Percentiles rank a stretch among this genome's conserved stretches.
Evolutionary conservation across 2,329 filamentous ascomycete genomes (phyloP).

Genomic region (Aspergillus novofumigatus): DNA sequence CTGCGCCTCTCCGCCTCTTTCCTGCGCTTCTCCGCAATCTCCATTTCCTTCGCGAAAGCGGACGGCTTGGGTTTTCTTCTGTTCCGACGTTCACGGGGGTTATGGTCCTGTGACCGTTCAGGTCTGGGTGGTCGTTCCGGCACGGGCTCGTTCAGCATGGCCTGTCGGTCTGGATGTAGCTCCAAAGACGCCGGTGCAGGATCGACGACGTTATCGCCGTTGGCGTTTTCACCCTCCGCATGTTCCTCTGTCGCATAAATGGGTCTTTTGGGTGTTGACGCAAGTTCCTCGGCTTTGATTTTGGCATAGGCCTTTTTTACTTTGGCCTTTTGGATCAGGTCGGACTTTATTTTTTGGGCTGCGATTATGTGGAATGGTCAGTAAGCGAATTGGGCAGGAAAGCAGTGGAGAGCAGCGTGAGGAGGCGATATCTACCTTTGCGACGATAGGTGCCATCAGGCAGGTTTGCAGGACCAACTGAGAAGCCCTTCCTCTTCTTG

Average conservation of each 20-base stretch:
- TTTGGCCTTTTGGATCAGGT: constrained; percentile 87
- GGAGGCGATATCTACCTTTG: constrained; percentile 53
- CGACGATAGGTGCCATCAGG: constrained; percentile 84
- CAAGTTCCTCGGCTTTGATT: constrained; percentile 62
- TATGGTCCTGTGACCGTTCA: constrained; percentile 22
- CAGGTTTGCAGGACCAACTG: constrained; percentile 81
- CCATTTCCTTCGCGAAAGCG: constrained; percentile 63
- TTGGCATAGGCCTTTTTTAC: constrained; percentile 90
- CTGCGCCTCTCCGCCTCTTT: constrained; percentile 61
- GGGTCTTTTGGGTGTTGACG: constrained; percentile 29
- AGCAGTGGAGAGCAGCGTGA: neutral
- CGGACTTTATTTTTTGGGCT: constrained; percentile 86
- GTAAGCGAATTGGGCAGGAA: neutral
- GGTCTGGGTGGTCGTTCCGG: constrained; percentile 16
- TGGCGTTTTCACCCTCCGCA: constrained; percentile 13
- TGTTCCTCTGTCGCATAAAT: constrained; percentile 32
- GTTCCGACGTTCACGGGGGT: constrained; percentile 24
- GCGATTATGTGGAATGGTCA: constrained; percentile 2
- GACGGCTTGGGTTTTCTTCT: constrained; percentile 39
- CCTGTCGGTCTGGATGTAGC: constrained; percentile 58
- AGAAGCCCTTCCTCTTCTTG: constrained; percentile 69
- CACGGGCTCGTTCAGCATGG: constrained; percentile 51
- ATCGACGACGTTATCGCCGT: constrained; percentile 18
- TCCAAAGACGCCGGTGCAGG: constrained; percentile 40
- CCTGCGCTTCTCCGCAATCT: constrained; percentile 60